Evolutionary conservation across 2,329 filamentous ascomycete species (phyloP), one percentile per base, ranked within the genome.

Genomic region (Botrytis aclada): DNA sequence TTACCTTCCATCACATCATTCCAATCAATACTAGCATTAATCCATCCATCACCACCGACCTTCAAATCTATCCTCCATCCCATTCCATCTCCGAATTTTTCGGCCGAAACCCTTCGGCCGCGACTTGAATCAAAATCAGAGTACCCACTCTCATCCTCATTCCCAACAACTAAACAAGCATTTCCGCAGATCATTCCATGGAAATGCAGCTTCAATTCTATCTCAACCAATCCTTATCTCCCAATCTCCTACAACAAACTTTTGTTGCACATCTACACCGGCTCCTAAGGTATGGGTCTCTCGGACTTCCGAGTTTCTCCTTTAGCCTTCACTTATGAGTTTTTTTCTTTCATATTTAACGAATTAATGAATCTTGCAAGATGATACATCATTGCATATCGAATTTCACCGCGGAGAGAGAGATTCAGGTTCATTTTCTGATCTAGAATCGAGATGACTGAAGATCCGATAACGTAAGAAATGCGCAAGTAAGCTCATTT

Each of bases 41-140:
- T 8, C 16, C 25, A 18, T 10, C 4, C 29, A 9, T 18, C 25
- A 10, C 16, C 20, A 22, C 20, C 2, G 10, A 5, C 32, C 10
- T 5, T 37, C 10, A 12, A 22, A 39, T 0, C 0, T 2, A 4
- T 0, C 25, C 22, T 18, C 60, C 6, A 41, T 10, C 8, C 0
- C 16, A 43, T 20, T 18, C 7, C 25, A 62, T 62, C 25, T 18
- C 61, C 61, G 39, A 63, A 41, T 20, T 29, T 37, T n/a, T 63
- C 61, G 61, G 37, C 61, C 61, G 61, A 63, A 63, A 39, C 20
- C n/a, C 25, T 29, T 61, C 61, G 37, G 61, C 61, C 61, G 25
- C 39, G 29, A 29, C 37, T 29, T 37, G 20, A 18, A 29, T 5
- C 8, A 29, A 14, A 62, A 14, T 37, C 32, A 4, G 0, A 61